These are phyloP conservation scores for Elsinoe ampelina DNA, from an alignment of 2,329 filamentous ascomycete genomes.

Conservation along the genomic window DNA sequence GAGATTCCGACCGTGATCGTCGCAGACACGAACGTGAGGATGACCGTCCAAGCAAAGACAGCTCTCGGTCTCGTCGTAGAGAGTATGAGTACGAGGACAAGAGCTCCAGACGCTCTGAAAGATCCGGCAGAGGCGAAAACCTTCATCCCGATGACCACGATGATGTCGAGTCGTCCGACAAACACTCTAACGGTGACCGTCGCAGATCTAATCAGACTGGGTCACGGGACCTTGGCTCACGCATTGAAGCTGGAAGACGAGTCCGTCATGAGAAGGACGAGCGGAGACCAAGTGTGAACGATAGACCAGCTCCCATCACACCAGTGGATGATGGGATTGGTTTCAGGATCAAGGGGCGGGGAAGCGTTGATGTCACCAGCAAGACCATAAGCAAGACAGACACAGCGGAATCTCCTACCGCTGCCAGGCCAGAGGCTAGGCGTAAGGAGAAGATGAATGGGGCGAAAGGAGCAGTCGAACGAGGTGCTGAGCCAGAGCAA, in stretches of 20 bases:
- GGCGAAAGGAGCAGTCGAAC: neutral
- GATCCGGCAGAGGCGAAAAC: neutral
- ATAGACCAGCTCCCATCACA: slow-evolving; percentile 14
- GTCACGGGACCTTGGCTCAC: neutral
- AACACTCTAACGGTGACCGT: neutral
- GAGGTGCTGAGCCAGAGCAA: neutral
- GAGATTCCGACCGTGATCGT: slow-evolving; percentile 24
- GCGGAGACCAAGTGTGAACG: slow-evolving; percentile 13
- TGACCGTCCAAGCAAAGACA: slow-evolving; percentile 11
- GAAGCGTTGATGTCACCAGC: neutral
- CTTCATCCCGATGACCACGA: neutral
- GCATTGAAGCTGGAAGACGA: neutral
- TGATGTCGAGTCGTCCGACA: neutral
- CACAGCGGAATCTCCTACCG: slow-evolving; percentile 21
- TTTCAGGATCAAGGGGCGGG: slow-evolving; percentile 40
- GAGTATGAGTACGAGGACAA: slow-evolving; percentile 13
- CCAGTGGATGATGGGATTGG: slow-evolving; percentile 30
- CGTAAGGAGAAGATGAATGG: slow-evolving; percentile 16
- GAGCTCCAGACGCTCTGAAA: neutral
- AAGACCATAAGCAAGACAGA: neutral
- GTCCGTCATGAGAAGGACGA: neutral
- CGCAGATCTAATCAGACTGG: neutral
- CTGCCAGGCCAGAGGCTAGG: slow-evolving; percentile 27
- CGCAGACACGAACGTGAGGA: slow-evolving; percentile 4
- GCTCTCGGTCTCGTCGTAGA: slow-evolving; percentile 9